These are phyloP conservation scores for Russula brevipes DNA, from an alignment of 768 basidiomycete genomes.

Conservation along the genomic window DNA sequence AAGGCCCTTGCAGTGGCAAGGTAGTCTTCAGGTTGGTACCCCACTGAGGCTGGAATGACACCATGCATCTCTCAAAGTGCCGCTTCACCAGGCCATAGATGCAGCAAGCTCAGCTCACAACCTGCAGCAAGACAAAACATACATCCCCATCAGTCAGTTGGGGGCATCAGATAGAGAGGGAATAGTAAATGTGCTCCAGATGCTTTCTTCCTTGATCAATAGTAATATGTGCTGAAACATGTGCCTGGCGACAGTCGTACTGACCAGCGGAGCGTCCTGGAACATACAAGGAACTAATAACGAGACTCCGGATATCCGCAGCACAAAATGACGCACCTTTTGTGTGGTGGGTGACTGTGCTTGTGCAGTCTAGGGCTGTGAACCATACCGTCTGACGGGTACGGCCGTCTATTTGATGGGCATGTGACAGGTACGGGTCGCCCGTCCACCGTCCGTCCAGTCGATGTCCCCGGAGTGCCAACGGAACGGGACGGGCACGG, in stretches of 20 bases:
- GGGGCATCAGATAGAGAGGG: background rate
- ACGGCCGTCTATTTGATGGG: no score
- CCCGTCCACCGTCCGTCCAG: no score
- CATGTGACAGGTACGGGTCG: no score
- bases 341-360: background rate
- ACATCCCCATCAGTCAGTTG: background rate
- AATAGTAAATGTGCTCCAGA: conserved; percentile 10
- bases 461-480: no score
- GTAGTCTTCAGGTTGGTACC: no score
- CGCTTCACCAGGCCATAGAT: conserved; percentile 10
- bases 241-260: background rate
- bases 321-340: background rate
- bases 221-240: conserved; percentile 16
- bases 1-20: no score
- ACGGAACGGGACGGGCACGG: no score
- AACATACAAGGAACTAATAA: background rate
- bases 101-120: conserved; percentile 22
- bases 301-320: background rate
- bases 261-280: background rate
- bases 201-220: conserved; percentile 25
- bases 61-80: conserved; percentile 15
- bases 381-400: no score
- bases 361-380: background rate
- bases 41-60: background rate
- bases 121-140: background rate